phyloP scores from a whole-genome alignment of 2,329 filamentous ascomycete genomes.

The Fusarium torulosum region DNA sequence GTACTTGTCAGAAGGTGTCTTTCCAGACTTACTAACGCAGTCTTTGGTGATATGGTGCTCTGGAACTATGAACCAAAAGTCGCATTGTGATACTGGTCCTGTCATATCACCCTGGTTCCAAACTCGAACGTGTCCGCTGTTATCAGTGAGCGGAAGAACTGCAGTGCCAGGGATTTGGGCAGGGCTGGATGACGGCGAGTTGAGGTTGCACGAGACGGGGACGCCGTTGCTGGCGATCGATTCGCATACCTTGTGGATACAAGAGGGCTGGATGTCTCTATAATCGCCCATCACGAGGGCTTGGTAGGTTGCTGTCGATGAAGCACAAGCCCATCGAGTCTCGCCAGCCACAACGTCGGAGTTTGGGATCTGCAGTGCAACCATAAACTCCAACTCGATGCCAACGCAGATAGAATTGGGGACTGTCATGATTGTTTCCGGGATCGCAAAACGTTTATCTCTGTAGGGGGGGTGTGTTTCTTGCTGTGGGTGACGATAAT shows the following conservation, averaged over 20 bases:
- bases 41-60: constrained; percentile 44
- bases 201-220: constrained; percentile 35
- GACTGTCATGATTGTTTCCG: constrained; percentile 9
- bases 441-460: constrained; percentile 1
- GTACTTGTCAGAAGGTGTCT: constrained; percentile 36
- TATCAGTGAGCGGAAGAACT: constrained; percentile 26
- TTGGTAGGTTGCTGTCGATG: constrained; percentile 11
- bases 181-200: constrained; percentile 16
- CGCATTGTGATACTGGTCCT: constrained; percentile 7
- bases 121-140: constrained; percentile 31
- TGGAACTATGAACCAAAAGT: constrained; percentile 42
- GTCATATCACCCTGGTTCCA: constrained; percentile 34
- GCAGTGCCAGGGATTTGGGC: constrained; percentile 12
- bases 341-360: constrained; percentile 13
- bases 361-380: constrained; percentile 32
- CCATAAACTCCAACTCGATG: constrained; percentile 49
- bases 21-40: constrained; percentile 25
- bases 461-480: constrained; percentile 8
- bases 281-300: constrained; percentile 35
- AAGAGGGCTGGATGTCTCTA: constrained; percentile 6
- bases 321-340: constrained; percentile 31
- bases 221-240: constrained; percentile 37
- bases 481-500: constrained; percentile 9
- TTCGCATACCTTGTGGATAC: constrained; percentile 42
- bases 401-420: constrained; percentile 39